A percentile compares a stretch with the other conserved stretches of the same genome.
Conservation (phyloP, 352 stramenopile genomes). For the Pythium phragmitis region DNA sequence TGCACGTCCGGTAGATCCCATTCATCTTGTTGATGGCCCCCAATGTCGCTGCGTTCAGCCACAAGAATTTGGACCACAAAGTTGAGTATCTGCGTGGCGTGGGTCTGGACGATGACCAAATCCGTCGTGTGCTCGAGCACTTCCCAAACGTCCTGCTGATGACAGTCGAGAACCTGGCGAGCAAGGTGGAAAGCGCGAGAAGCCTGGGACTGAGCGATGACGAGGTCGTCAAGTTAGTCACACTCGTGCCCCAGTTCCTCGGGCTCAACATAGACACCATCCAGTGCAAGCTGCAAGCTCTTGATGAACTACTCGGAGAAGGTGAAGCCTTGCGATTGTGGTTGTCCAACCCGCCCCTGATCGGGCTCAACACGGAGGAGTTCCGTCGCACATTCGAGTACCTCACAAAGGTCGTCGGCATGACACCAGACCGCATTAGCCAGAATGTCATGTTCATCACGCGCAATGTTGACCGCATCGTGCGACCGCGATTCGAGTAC, state of each 20-base stretch:
- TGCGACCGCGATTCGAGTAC: too few species aligned
- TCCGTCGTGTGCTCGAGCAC: slow-evolving; percentile 42
- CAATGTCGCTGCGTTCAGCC: slow-evolving; percentile 32
- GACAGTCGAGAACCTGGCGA: slow-evolving; percentile 34
- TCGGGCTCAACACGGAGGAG: too few species aligned
- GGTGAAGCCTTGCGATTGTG: too few species aligned
- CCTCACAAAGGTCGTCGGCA: too few species aligned
- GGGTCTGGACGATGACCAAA: slow-evolving; percentile 36
- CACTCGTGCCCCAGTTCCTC: slow-evolving; percentile 41
- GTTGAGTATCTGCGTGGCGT: slow-evolving; percentile 33
- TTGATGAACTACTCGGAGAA: slow-evolving; percentile 22
- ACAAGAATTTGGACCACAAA: slow-evolving; percentile 51
- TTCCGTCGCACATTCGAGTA: too few species aligned
- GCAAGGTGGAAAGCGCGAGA: slow-evolving; percentile 34
- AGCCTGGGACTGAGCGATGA: slow-evolving; percentile 35
- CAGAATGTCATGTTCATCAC: too few species aligned
- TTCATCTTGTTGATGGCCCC: slow-evolving; percentile 60
- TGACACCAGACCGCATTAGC: too few species aligned
- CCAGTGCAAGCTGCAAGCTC: slow-evolving; percentile 36
- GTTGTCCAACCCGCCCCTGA: too few species aligned
- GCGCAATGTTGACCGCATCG: too few species aligned
- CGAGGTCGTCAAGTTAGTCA: slow-evolving; percentile 34
- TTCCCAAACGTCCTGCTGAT: slow-evolving; percentile 37
- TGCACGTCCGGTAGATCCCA: slow-evolving; percentile 32
- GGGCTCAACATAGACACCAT: slow-evolving; percentile 36